A percentile compares a stretch with the other conserved stretches of the same genome.
These are phyloP conservation scores for Paraphaeosphaeria sporulosa DNA, from an alignment of 2,329 filamentous ascomycete species.

Conservation along the genomic window DNA sequence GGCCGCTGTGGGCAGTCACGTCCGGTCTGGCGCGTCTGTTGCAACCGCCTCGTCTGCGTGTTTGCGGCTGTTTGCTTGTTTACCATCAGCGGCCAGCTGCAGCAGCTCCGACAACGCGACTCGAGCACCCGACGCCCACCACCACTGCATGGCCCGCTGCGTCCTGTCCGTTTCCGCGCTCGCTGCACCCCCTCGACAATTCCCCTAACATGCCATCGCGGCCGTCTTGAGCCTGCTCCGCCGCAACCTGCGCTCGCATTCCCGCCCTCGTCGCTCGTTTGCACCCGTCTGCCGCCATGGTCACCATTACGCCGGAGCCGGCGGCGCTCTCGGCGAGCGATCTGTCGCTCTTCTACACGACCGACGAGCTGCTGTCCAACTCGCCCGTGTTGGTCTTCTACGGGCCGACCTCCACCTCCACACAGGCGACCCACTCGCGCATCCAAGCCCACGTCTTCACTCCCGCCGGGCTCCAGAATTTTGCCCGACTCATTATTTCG, in stretches of 20 bases:
- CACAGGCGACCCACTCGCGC: slow-evolving; percentile 87
- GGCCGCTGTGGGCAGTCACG: background rate
- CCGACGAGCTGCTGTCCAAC: slow-evolving; percentile 82
- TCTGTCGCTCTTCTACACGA: slow-evolving; percentile 87
- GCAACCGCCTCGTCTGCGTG: slow-evolving; percentile 28
- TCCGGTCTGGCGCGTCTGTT: background rate
- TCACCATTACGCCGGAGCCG: slow-evolving; percentile 80
- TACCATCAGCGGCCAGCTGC: slow-evolving; percentile 22
- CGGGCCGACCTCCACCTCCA: slow-evolving; percentile 86
- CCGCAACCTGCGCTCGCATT: slow-evolving; percentile 9
- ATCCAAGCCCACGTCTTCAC: slow-evolving; percentile 94
- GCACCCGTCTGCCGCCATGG: slow-evolving; percentile 65
- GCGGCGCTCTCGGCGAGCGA: slow-evolving; percentile 78
- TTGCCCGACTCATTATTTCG: slow-evolving; percentile 88
- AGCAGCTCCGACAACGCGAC: slow-evolving; percentile 7
- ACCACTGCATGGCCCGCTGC: slow-evolving; percentile 17
- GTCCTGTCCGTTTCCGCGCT: slow-evolving; percentile 8
- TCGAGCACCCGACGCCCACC: slow-evolving; percentile 10
- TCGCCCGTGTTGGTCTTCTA: slow-evolving; percentile 89
- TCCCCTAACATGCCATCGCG: slow-evolving; percentile 31
- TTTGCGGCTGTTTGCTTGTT: slow-evolving; percentile 21
- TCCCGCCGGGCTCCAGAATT: slow-evolving; percentile 87
- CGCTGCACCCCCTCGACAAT: slow-evolving; percentile 9
- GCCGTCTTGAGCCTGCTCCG: slow-evolving; percentile 10
- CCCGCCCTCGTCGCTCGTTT: slow-evolving; percentile 41